Conservation (phyloP, 805 yeast genomes). For the Yarrowia bubula region DNA sequence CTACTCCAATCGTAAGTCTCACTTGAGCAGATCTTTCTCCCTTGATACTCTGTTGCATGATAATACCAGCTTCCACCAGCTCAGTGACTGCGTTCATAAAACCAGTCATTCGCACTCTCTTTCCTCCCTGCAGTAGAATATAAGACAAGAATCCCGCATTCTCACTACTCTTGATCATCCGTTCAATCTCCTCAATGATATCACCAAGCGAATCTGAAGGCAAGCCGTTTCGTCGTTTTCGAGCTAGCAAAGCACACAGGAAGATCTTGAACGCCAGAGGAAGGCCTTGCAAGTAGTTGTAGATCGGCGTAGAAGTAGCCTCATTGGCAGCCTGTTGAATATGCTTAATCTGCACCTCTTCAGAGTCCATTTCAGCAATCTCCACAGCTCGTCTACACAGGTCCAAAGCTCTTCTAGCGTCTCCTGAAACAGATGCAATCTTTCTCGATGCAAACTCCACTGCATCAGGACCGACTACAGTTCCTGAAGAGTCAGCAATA, state of each 20-base stretch:
- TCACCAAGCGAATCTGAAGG: constrained; percentile 75
- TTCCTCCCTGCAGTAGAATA: constrained; percentile 39
- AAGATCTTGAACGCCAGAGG: constrained; percentile 71
- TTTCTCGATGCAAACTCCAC: constrained; percentile 89
- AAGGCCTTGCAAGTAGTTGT: constrained; percentile 54
- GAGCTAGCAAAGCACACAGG: constrained; percentile 62
- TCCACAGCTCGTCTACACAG: constrained; percentile 89
- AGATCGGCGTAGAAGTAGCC: constrained; percentile 71
- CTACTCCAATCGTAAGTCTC: constrained; percentile 66
- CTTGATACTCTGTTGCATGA: constrained; percentile 62
- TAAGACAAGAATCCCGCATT: constrained; percentile 34
- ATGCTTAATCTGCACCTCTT: constrained; percentile 64
- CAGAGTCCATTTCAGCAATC: constrained; percentile 63
- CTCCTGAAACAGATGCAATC: constrained; percentile 96
- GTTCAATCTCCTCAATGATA: constrained; percentile 70
- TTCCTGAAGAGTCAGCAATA: constrained; percentile 44
- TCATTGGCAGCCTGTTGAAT: constrained; percentile 78
- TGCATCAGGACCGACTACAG: constrained; percentile 57
- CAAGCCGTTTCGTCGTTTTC: constrained; percentile 63
- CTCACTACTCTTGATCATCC: constrained; percentile 47
- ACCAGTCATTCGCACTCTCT: constrained; percentile 53
- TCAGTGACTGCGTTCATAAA: constrained; percentile 63
- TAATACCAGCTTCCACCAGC: constrained; percentile 73
- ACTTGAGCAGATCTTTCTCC: constrained; percentile 68
- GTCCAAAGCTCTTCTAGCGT: constrained; percentile 87